phyloP scores from a whole-genome alignment of 192 early-diverging fungal genomes.

The Haplosporangium gracile region DNA sequence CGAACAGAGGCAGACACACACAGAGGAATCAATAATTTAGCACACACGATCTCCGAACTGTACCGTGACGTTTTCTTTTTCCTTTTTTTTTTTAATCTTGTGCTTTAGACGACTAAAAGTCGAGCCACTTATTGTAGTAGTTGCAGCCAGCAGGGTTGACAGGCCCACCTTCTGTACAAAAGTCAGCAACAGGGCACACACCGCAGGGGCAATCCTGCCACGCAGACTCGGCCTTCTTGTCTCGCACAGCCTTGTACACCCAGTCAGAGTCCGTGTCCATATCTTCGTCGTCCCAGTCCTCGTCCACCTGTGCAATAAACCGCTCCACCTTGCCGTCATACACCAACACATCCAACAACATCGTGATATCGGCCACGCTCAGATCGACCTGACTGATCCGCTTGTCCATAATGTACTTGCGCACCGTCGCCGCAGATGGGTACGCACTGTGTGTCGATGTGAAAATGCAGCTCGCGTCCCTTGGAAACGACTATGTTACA shows the following conservation, averaged over 20 bases:
- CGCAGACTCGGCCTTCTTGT: slow-evolving; percentile 62
- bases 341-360: slow-evolving; percentile 84
- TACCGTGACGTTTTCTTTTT: neutral
- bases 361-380: slow-evolving; percentile 78
- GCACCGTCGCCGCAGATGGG: slow-evolving; percentile 78
- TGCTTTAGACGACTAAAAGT: slow-evolving; percentile 59
- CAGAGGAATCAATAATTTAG: neutral
- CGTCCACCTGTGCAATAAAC: slow-evolving; percentile 65
- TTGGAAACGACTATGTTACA: slow-evolving; percentile 67
- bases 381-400: slow-evolving; percentile 81
- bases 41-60: slow-evolving; percentile 5
- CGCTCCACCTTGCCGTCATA: slow-evolving; percentile 89
- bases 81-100: neutral
- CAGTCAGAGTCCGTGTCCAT: slow-evolving; percentile 67
- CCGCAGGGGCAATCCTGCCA: slow-evolving; percentile 91
- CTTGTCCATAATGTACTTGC: slow-evolving; percentile 77
- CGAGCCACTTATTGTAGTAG: slow-evolving; percentile 87
- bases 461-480: slow-evolving; percentile 68
- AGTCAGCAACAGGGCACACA: slow-evolving; percentile 84
- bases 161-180: slow-evolving; percentile 80
- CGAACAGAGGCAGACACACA: neutral
- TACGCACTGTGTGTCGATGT: slow-evolving; percentile 76
- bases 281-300: slow-evolving; percentile 68
- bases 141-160: slow-evolving; percentile 83
- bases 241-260: slow-evolving; percentile 62